Evolutionary conservation across 495 filamentous ascomycete species (phyloP).

Genomic region (Penicillium tannophilum): DNA sequence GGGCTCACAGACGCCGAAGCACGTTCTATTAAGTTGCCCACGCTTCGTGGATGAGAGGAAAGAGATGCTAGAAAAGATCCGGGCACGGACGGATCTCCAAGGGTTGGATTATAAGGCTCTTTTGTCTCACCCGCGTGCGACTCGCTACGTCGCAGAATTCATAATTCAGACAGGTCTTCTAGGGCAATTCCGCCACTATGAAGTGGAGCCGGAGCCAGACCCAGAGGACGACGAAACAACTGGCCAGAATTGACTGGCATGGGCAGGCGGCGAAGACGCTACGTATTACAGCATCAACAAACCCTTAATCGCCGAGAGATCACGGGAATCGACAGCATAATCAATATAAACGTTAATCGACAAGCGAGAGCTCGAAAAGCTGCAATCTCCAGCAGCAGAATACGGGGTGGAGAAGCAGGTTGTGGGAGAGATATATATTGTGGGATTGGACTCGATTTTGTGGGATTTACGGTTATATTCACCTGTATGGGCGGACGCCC

Average conservation of each 20-base stretch:
- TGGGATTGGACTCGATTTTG: neutral
- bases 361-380: too few relatives aligned
- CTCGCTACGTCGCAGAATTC: slow-evolving; percentile 12
- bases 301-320: neutral
- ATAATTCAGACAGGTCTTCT: slow-evolving; percentile 13
- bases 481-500: neutral
- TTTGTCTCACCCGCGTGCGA: neutral
- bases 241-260: neutral
- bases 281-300: neutral
- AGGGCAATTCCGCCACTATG: slow-evolving; percentile 5
- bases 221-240: neutral
- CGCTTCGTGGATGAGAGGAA: neutral
- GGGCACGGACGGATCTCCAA: neutral
- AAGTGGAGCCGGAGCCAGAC: neutral
- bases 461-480: neutral
- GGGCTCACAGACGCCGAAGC: neutral
- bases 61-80: neutral
- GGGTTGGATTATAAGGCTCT: neutral
- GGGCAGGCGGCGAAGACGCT: slow-evolving; percentile 2
- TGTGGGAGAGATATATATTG: neutral
- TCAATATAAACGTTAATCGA: neutral
- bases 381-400: neutral
- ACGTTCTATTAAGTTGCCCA: neutral
- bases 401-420: neutral
- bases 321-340: too few relatives aligned